These are phyloP conservation scores for Aspergillus sp. DNA, from an alignment of 2,329 filamentous ascomycete species.

Conservation along the genomic window DNA sequence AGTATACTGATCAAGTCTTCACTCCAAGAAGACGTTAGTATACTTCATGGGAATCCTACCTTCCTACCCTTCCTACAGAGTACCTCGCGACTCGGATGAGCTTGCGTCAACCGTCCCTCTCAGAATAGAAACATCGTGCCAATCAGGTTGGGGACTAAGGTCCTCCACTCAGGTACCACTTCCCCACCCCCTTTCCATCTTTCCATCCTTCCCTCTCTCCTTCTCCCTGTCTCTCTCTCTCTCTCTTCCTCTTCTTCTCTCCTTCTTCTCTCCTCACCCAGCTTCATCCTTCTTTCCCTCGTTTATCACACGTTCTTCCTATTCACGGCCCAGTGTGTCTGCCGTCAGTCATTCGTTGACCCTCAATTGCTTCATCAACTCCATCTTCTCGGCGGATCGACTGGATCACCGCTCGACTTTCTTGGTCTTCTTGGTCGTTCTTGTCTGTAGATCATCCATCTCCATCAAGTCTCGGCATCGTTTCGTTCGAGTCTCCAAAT, in stretches of 20 bases:
- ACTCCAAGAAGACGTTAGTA: no score
- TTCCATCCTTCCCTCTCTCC: not conserved
- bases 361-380: conserved; percentile 3
- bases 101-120: no score
- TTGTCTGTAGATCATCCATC: conserved; percentile 10
- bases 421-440: not conserved
- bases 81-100: no score
- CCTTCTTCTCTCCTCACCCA: conserved; percentile 11
- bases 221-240: conserved; percentile 5
- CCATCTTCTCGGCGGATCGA: conserved; percentile 9
- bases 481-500: not conserved
- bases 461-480: not conserved
- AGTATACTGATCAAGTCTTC: no score
- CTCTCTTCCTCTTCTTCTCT: conserved; percentile 9
- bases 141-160: no score
- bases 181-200: not conserved
- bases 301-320: conserved; percentile 11
- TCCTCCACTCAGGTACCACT: no score
- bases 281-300: conserved; percentile 5
- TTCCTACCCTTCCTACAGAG: no score
- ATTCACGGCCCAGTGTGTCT: conserved; percentile 15
- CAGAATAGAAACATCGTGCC: no score
- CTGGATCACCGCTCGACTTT: conserved; percentile 11
- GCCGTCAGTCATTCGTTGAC: conserved; percentile 25
- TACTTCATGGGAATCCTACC: no score